Evolutionary conservation across 768 basidiomycete species (phyloP).

Genomic region (Sporobolomyces pararoseus): DNA sequence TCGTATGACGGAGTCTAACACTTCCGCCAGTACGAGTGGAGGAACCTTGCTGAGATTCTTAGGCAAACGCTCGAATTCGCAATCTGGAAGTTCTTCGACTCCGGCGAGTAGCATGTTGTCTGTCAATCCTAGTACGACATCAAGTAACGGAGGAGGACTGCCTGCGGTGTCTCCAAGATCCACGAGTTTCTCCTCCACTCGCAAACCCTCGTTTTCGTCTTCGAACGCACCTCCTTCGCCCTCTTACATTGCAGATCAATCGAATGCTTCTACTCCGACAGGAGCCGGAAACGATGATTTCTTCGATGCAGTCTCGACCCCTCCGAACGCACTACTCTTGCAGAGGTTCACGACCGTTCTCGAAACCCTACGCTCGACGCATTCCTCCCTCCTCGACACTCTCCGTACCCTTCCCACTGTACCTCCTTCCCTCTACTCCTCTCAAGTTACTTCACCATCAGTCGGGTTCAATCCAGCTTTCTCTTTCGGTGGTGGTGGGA

Average conservation of each 20-base stretch:
- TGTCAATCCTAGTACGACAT: background rate
- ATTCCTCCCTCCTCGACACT: slow-evolving; percentile 5
- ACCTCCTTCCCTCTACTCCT: background rate
- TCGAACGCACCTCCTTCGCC: background rate
- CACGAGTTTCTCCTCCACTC: slow-evolving; percentile 7
- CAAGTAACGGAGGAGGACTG: background rate
- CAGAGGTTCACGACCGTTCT: slow-evolving; percentile 7
- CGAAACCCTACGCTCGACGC: background rate
- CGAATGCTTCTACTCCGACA: background rate
- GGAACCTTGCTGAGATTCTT: slow-evolving; percentile 30
- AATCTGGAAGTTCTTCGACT: background rate
- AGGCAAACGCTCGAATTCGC: slow-evolving; percentile 32
- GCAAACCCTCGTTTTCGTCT: slow-evolving; percentile 9
- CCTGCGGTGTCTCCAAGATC: slow-evolving; percentile 12
- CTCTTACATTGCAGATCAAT: background rate
- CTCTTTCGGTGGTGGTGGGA: background rate
- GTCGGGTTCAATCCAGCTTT: slow-evolving; percentile 14
- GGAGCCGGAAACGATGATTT: background rate
- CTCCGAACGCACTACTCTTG: slow-evolving; percentile 1
- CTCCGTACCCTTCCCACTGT: background rate
- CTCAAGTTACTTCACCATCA: background rate
- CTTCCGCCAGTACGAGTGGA: background rate
- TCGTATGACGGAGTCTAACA: background rate
- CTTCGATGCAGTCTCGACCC: background rate
- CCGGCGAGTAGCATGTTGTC: background rate